A percentile compares a stretch with the other conserved stretches of the same genome.
Evolutionary conservation across 2,329 filamentous ascomycete species (phyloP).

Genomic region (Gaeumannomyces tritici): DNA sequence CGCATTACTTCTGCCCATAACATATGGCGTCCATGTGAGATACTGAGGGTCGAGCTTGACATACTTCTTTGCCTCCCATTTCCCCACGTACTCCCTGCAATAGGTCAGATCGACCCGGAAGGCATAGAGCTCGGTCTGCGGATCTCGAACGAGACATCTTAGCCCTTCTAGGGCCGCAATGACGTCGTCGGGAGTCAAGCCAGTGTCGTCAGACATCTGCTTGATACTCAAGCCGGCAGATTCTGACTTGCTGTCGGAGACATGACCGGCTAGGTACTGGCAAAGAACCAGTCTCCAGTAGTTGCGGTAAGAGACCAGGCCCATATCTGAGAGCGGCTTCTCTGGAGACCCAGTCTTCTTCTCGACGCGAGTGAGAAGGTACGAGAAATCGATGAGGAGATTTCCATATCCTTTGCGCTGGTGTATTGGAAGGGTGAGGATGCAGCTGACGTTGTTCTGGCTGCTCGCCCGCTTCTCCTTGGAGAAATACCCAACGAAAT

Average conservation of each 20-base stretch:
- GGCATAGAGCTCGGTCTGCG: constrained; percentile 79
- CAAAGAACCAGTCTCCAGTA: constrained; percentile 92
- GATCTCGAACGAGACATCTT: constrained; percentile 81
- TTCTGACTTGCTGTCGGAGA: constrained; percentile 23
- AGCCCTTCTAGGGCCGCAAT: constrained; percentile 88
- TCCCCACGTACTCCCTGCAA: constrained; percentile 77
- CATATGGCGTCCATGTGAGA: constrained; percentile 90
- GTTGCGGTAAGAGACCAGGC: constrained; percentile 90
- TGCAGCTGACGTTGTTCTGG: constrained; percentile 96
- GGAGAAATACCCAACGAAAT: constrained; percentile 98
- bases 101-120: constrained; percentile 79
- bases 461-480: constrained; percentile 95
- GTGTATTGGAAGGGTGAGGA: constrained; percentile 89
- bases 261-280: constrained; percentile 62
- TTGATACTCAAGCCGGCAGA: constrained; percentile 48
- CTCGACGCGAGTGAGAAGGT: constrained; percentile 87
- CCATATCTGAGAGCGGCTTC: constrained; percentile 97
- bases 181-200: constrained; percentile 93
- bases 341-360: constrained; percentile 92
- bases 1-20: constrained; percentile 82
- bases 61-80: constrained; percentile 83
- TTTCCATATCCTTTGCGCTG: constrained; percentile 96
- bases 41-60: constrained; percentile 72
- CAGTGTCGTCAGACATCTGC: constrained; percentile 76
- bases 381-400: constrained; percentile 95